Evolutionary conservation across 2,329 filamentous ascomycete genomes (phyloP), one percentile per base, ranked within the genome.

Genomic region (Penicillium sp.): DNA sequence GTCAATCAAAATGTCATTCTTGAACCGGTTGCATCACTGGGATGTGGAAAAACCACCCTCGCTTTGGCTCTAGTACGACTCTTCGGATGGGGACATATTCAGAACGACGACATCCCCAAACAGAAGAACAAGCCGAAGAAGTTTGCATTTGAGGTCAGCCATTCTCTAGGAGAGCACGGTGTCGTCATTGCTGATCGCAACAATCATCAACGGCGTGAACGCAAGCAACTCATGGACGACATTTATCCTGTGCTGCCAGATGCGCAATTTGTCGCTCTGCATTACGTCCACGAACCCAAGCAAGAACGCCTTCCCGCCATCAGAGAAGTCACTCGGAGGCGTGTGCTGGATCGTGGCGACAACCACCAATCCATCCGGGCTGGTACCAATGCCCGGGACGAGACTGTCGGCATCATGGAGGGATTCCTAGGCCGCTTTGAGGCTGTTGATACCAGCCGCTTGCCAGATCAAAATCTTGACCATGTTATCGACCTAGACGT

Each of bases 361-460:
- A 97, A 97, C 67, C 94, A 99, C 71, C 94, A 99, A 75, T 99
- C 94, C 0, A 97, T 99, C 56, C 91, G 94, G 67, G 92, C 93
- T 10, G 79, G 77, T n/a, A 88, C 84, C 42, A 88, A 89, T 52
- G 83, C 88, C 41, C 74, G 79, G 43, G 76, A 81, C 16, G 93
- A 96, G 71, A 90, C 94, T 51, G 79, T 94, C 43, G 84, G 84
- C 5, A 96, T 99, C 64, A 97, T 99, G 94, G 90, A 97, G 64
- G 90, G 91, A 3, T 99, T 99, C 74, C 80, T 99, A 61, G 74
- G 83, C 11, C 85, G 94, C 34, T 97, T 96, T 69, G 89, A 99
- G 75, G 83, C 87, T 18, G 80, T 91, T 55, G 83, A 92, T 60
- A 76, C 81, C 0, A 80, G 84, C 16, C 76, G 75, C 7, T 72